A percentile compares a stretch with the other conserved stretches of the same genome.
These are phyloP conservation scores for Venturia aucupariae DNA, from an alignment of 2,329 filamentous ascomycete species.

Conservation along the genomic window DNA sequence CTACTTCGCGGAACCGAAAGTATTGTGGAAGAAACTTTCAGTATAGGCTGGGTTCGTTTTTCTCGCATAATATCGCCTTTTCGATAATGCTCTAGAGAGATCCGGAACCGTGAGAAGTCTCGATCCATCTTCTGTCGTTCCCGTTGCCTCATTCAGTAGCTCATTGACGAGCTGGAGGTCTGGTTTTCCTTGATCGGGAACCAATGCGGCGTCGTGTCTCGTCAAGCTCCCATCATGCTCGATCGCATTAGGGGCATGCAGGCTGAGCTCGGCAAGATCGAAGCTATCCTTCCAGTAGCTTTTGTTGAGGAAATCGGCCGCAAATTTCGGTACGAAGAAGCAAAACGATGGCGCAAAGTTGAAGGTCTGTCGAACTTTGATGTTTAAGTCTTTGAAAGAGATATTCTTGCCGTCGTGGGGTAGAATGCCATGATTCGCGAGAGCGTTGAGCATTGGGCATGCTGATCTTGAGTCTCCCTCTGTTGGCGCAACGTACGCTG, in stretches of 20 bases:
- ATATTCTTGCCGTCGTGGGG: constrained; percentile 26
- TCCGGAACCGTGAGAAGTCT: constrained; percentile 28
- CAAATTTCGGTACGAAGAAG: constrained; percentile 22
- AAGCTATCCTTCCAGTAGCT: constrained; percentile 12
- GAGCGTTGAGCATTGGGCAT: constrained; percentile 26
- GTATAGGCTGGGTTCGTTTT: constrained; percentile 29
- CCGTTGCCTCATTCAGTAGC: constrained; percentile 27
- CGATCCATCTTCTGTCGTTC: constrained; percentile 25
- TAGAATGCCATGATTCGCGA: constrained; percentile 28
- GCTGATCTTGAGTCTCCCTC: constrained; percentile 20
- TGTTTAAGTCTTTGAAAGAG: constrained; percentile 22
- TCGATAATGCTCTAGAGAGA: constrained; percentile 26
- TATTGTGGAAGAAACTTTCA: constrained; percentile 30
- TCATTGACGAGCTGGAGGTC: constrained; percentile 22
- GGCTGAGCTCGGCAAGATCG: constrained; percentile 24
- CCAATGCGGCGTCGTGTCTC: constrained; percentile 21
- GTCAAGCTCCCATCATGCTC: constrained; percentile 30
- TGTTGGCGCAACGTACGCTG: constrained; percentile 28
- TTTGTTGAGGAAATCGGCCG: constrained; percentile 17
- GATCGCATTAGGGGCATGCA: constrained; percentile 24
- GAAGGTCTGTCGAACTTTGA: constrained; percentile 20
- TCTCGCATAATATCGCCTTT: constrained; percentile 27
- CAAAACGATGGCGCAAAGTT: constrained; percentile 25
- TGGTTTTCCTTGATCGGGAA: constrained; percentile 21
- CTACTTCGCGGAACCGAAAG: constrained; percentile 33